Evolutionary conservation across 352 stramenopile species (phyloP), one percentile per base, ranked within the genome.

Genomic region (Phytophthora tubulina): DNA sequence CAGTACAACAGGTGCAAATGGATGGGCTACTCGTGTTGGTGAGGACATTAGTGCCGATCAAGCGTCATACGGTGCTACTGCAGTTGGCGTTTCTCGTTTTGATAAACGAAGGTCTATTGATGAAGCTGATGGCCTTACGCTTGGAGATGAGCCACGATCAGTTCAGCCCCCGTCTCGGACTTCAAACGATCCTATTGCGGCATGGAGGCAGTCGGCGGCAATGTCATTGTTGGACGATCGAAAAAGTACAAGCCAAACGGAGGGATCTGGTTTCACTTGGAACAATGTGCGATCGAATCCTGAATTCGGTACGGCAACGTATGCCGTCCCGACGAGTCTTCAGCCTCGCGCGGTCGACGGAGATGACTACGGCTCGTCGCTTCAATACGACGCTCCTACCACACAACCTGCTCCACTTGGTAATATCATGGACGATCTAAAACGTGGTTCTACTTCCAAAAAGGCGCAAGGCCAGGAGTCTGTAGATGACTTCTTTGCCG

Each of bases 401-500:
- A 17, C 41, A 62, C 58, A 66, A 49, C 13, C 35, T 52, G 39
- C 70, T 53, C 31, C 58, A 1, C 51, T 68, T 49, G 67, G 54
- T 3, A 85, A 63, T 7, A 95, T 95, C 32, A 93, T 95, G 85
- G 79, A 92, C 33, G 85, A 90, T 31, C 53, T 92, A 44, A 81
- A 74, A 45, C 69, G 57, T 67, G 41, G 41, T 17, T 67, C 66
- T 33, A 62, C 45, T 33, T 42, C 32, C 14, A 74, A 66, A 55
- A 66, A 58, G 6, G 8, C 54, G 21, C 46, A 53, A 50, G 50
- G 15, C 1, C 66, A 66, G 46, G 67, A 80, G 6, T 82, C 85
- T 9, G 62, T 92, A n/a, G 85, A 95, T 49, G 87, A 93, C 61
- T 84, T 87, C 44, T 93, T 95, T 66, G 82, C 85, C 0, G 81